These are phyloP conservation scores for Trichoderma aggressivum DNA, from an alignment of 2,329 filamentous ascomycete genomes.

Conservation along the genomic window DNA sequence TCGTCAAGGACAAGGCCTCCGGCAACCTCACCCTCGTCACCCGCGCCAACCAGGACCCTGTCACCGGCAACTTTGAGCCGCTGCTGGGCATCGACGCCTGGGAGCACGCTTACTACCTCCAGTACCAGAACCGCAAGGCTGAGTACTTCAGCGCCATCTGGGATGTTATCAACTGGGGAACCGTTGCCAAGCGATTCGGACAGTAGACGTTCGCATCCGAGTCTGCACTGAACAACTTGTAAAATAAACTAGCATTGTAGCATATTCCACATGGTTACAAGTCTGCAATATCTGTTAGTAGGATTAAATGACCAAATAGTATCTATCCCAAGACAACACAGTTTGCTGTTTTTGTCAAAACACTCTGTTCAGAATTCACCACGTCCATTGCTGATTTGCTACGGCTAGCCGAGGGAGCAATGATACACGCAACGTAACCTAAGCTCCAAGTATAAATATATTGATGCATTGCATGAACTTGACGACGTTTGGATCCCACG, in stretches of 20 bases:
- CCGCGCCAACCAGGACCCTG: conserved; percentile 83
- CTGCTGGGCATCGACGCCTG: conserved; percentile 89
- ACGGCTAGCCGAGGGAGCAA: background rate
- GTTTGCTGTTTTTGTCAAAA: too few relatives aligned
- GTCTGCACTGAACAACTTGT: background rate
- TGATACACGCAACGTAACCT: background rate
- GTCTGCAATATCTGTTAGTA: background rate
- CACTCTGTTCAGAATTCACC: too few relatives aligned
- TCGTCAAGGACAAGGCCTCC: conserved; percentile 67
- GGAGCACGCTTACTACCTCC: conserved; percentile 95
- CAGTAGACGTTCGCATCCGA: conserved; percentile 33
- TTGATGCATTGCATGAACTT: background rate
- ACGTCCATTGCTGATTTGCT: background rate
- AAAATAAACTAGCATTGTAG: background rate
- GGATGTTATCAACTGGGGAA: conserved; percentile 96
- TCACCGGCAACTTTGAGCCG: conserved; percentile 77
- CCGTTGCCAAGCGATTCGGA: conserved; percentile 72
- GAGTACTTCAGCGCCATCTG: conserved; percentile 93
- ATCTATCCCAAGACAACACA: background rate
- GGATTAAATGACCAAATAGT: background rate
- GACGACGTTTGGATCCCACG: background rate
- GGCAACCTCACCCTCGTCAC: conserved; percentile 64
- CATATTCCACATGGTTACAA: background rate
- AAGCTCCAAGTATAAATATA: background rate
- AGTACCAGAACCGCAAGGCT: conserved; percentile 95